These are phyloP conservation scores for Castanopsis chinensis DNA, from an alignment of 306 rosid genomes.

Conservation along the genomic window DNA sequence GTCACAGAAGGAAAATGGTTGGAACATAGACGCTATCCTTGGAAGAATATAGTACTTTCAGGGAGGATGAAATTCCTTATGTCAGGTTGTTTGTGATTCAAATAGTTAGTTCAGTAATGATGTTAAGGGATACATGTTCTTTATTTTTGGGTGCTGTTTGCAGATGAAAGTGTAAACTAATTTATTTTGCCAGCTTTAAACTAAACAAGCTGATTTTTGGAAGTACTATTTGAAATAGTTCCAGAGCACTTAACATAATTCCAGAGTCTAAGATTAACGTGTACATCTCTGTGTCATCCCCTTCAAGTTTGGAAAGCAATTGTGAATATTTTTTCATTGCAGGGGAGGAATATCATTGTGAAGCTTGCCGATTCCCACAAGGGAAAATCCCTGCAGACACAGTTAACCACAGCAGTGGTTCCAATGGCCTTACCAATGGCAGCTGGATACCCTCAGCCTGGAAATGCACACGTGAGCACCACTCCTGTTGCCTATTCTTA, in stretches of 20 bases:
- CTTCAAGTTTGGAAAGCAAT: background rate
- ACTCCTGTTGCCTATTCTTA: conserved; percentile 46
- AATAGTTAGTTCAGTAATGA: background rate
- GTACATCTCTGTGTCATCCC: background rate
- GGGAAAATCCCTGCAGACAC: conserved; percentile 47
- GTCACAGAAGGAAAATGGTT: background rate
- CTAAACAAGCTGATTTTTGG: background rate
- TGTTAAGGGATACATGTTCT: background rate
- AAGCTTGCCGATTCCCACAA: conserved; percentile 78
- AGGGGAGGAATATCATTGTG: conserved; percentile 70
- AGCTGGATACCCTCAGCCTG: conserved; percentile 63
- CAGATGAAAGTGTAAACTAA: background rate
- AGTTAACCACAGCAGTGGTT: conserved; percentile 39
- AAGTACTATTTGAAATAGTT: background rate
- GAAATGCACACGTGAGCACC: conserved; percentile 34
- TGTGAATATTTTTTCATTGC: conserved; percentile 26
- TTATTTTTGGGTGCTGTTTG: background rate
- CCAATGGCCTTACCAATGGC: conserved; percentile 53
- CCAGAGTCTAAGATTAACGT: background rate
- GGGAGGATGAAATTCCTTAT: background rate
- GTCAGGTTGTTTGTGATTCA: background rate
- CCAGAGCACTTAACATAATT: background rate
- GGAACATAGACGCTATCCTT: background rate
- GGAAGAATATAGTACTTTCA: background rate
- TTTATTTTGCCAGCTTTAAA: background rate